Evolutionary conservation across 2,329 filamentous ascomycete species (phyloP), one percentile per base, ranked within the genome.

Genomic region (Colletotrichum tropicicola): DNA sequence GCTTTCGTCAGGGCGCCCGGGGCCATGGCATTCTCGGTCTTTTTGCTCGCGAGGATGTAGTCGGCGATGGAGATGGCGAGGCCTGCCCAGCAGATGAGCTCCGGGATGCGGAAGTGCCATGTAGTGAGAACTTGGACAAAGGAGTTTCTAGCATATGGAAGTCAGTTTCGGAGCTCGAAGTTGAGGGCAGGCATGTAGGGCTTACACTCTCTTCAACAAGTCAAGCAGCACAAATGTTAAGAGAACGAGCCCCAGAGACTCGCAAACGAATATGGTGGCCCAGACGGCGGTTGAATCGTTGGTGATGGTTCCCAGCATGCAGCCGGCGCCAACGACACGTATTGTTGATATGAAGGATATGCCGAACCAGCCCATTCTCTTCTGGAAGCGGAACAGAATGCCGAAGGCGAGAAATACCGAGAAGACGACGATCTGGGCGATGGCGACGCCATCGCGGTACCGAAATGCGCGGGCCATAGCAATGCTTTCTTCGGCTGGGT

Each of bases 81-180:
- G 25, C 69, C 69, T 2, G 66, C 62, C 63, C 63, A 68, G 48
- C 68, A 70, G n/a, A 70, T 65, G 51, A 70, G 48, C 39, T 70
- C 66, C 1, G 69, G 69, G 5, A 68, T 47, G 15, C 45, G 63
- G 4, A 70, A 70, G 43, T 63, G 58, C 49, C 68, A 64, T 3
- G 30, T 23, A 5, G 65, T 66, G 4, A 69, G 45, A 10, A 65
- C 52, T 4, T 32, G 32, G 0, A 67, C 41, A 21, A 64, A 59
- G 1, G 44, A 27, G 37, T 68, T 69, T 21, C 57, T 69, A 21
- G 12, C 6, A 1, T 7, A 12, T 35, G 1, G 7, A 6, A 13
- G n/a, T 53, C 4, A 44, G 13, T 37, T 17, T 9, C 15, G 5
- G 28, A 17, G 28, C 12, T 10, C 8, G 15, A 45, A 6, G 28